Percentiles rank a stretch among this genome's conserved stretches.
These are phyloP conservation scores for Sanghuangporus baumii DNA, from an alignment of 1,284 basidiomycete species.

Conservation along the genomic window DNA sequence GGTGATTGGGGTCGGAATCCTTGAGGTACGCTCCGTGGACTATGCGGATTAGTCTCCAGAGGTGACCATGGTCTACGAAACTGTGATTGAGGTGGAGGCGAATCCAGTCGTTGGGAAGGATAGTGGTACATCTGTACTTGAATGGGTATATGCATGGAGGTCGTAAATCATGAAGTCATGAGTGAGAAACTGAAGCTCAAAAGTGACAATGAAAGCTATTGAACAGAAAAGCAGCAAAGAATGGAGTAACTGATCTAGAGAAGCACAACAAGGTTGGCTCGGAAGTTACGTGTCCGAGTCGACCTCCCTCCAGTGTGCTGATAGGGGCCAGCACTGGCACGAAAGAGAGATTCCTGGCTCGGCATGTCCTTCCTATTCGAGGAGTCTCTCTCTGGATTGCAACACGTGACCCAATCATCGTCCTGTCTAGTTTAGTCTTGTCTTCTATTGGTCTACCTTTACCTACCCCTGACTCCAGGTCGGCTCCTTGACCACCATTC, in stretches of 20 bases:
- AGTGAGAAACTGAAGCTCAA: neutral
- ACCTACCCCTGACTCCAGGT: neutral
- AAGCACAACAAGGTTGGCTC: neutral
- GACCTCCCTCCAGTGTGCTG: too few species aligned
- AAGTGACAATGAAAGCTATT: neutral
- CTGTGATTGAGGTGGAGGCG: slow-evolving; percentile 47
- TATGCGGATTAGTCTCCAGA: slow-evolving; percentile 26
- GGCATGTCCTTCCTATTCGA: too few species aligned
- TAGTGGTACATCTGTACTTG: slow-evolving; percentile 28
- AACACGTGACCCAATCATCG: too few species aligned
- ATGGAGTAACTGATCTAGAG: neutral
- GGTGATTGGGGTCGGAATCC: slow-evolving; percentile 41
- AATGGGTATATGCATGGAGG: neutral
- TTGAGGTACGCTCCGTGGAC: slow-evolving; percentile 27
- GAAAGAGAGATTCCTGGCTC: too few species aligned
- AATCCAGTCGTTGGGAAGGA: slow-evolving; percentile 37
- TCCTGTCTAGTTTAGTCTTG: too few species aligned
- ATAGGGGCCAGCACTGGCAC: too few species aligned
- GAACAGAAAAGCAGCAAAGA: neutral
- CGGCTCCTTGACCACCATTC: neutral
- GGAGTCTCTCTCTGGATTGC: too few species aligned
- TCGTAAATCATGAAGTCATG: slow-evolving; percentile 14
- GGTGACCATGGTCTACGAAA: slow-evolving; percentile 57
- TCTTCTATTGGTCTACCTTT: neutral
- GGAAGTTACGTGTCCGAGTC: neutral